Evolutionary conservation across 192 early-diverging fungal species (phyloP).

Genomic region (Geosiphon pyriformis): DNA sequence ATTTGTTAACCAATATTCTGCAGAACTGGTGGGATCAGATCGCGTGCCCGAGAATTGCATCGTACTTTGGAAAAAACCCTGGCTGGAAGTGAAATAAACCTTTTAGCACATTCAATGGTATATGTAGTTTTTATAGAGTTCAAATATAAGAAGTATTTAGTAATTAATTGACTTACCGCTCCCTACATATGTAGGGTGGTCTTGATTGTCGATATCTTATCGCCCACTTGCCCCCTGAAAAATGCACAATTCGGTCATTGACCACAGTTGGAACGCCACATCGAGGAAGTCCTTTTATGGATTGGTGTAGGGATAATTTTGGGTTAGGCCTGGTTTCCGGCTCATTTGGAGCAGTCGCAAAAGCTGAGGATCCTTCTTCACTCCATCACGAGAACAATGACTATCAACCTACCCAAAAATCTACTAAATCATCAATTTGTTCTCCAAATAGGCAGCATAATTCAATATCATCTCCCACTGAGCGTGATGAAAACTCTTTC

Average conservation of each 20-base stretch:
- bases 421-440: not conserved
- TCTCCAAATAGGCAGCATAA: not conserved
- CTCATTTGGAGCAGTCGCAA: conserved; percentile 15
- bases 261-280: conserved; percentile 95
- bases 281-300: conserved; percentile 89
- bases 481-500: not conserved
- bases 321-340: conserved; percentile 65
- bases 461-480: not conserved
- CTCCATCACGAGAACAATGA: conserved; percentile 29
- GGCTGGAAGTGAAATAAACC: conserved; percentile 64
- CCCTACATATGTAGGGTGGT: conserved; percentile 58
- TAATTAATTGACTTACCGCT: not conserved
- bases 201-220: conserved; percentile 91
- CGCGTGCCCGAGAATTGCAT: conserved; percentile 75
- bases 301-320: conserved; percentile 84
- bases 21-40: conserved; percentile 60
- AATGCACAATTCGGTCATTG: conserved; percentile 71
- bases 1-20: not conserved
- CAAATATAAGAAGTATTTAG: not conserved
- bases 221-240: conserved; percentile 65
- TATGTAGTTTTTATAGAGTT: not conserved
- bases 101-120: conserved; percentile 92
- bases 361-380: conserved; percentile 33
- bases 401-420: not conserved
- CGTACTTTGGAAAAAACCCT: conserved; percentile 52